Evolutionary conservation across 768 basidiomycete species (phyloP).

Genomic region (Leucogyrophana mollusca): DNA sequence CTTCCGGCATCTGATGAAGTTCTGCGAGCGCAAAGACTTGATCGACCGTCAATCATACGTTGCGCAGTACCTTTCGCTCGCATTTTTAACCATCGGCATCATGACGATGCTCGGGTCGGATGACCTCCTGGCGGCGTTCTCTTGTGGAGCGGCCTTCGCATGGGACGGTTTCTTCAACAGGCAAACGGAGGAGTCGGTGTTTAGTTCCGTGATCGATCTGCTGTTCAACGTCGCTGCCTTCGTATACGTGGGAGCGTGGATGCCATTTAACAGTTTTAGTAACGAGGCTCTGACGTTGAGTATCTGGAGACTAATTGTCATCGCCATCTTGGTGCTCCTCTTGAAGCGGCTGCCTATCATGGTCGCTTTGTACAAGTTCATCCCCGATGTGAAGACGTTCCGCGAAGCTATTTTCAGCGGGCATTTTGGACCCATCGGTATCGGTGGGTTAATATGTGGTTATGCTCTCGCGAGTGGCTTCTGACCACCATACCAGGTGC

Average conservation of each 20-base stretch:
- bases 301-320: slow-evolving; percentile 82
- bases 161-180: slow-evolving; percentile 95
- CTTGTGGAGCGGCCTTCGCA: slow-evolving; percentile 93
- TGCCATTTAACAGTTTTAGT: slow-evolving; percentile 84
- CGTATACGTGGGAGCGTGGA: slow-evolving; percentile 96
- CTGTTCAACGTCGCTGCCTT: slow-evolving; percentile 96
- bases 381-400: slow-evolving; percentile 94
- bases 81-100: slow-evolving; percentile 81
- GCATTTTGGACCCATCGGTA: slow-evolving; percentile 90
- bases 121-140: slow-evolving; percentile 92
- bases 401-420: slow-evolving; percentile 93
- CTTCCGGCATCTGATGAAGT: slow-evolving; percentile 91
- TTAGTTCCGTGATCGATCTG: slow-evolving; percentile 94
- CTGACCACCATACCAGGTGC: slow-evolving; percentile 52
- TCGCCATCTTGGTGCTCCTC: slow-evolving; percentile 79
- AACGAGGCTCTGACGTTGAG: slow-evolving; percentile 64
- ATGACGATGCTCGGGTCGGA: slow-evolving; percentile 87
- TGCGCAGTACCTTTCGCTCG: slow-evolving; percentile 86
- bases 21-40: slow-evolving; percentile 80
- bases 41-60: slow-evolving; percentile 95
- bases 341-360: slow-evolving; percentile 84
- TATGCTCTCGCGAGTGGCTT: neutral
- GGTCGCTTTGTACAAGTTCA: slow-evolving; percentile 83
- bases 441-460: slow-evolving; percentile 43
- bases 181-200: slow-evolving; percentile 92